phyloP scores from a whole-genome alignment of 2,329 filamentous ascomycete species.

The Diaporthe sp. region DNA sequence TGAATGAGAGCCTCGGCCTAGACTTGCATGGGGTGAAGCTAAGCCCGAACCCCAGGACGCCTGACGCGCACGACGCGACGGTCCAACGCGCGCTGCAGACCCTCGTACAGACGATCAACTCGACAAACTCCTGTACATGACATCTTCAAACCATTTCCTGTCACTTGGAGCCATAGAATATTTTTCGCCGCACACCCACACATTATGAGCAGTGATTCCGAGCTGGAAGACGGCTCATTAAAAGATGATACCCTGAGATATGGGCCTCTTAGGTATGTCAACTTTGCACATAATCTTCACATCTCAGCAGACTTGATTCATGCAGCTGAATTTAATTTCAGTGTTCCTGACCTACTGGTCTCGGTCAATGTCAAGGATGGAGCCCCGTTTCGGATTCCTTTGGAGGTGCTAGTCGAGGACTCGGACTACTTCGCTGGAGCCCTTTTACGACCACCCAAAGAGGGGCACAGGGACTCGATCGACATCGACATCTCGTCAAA shows the following conservation, averaged over 20 bases:
- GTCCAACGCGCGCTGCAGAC: background rate
- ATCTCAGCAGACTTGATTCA: background rate
- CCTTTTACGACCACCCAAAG: conserved; percentile 40
- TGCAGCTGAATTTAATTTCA: background rate
- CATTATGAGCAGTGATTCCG: background rate
- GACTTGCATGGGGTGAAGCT: background rate
- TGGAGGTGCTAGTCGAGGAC: conserved; percentile 39
- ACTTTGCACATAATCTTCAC: background rate
- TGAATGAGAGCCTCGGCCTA: too few relatives aligned
- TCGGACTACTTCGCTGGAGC: conserved; percentile 42
- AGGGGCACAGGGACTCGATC: conserved; percentile 40
- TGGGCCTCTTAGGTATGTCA: background rate
- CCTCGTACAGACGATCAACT: background rate
- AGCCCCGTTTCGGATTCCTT: conserved; percentile 39
- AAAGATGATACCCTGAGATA: background rate
- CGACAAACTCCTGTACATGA: background rate
- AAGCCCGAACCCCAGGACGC: background rate
- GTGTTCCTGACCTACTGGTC: conserved; percentile 37
- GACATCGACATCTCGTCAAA: conserved; percentile 38
- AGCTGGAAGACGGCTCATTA: background rate
- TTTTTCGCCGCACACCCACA: too few relatives aligned
- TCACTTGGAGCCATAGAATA: background rate
- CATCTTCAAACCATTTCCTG: background rate
- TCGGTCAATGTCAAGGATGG: conserved; percentile 39
- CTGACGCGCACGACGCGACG: background rate